phyloP scores from a whole-genome alignment of 148 eudicot genomes.

The Camellia sinensis region DNA sequence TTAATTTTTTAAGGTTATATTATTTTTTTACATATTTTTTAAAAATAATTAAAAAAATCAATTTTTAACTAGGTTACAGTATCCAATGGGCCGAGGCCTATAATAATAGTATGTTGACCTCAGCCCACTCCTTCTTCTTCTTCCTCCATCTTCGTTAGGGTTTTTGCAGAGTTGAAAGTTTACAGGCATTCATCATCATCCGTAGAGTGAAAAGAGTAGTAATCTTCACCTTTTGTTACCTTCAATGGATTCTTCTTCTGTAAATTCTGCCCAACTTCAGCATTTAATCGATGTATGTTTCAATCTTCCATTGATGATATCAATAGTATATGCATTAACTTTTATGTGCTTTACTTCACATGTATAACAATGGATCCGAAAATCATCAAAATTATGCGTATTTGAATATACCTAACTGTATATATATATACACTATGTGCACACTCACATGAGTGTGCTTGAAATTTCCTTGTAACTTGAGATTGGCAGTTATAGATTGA shows the following conservation, averaged over 20 bases:
- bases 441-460: too few species aligned
- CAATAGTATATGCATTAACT: too few species aligned
- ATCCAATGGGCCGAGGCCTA: neutral
- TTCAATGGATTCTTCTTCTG: constrained; percentile 35
- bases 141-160: neutral
- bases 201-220: neutral
- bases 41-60: too few species aligned
- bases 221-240: neutral
- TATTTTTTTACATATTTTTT: too few species aligned
- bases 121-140: neutral
- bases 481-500: too few species aligned
- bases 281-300: constrained; percentile 17
- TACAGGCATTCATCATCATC: neutral
- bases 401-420: neutral
- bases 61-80: too few species aligned
- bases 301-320: neutral
- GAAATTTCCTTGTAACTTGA: too few species aligned
- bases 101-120: neutral
- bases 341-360: neutral
- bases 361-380: neutral
- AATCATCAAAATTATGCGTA: neutral
- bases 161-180: neutral
- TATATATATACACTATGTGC: neutral
- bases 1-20: too few species aligned
- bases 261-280: constrained; percentile 36